phyloP scores from a whole-genome alignment of 345 rosid species.

The Salix viminalis region DNA sequence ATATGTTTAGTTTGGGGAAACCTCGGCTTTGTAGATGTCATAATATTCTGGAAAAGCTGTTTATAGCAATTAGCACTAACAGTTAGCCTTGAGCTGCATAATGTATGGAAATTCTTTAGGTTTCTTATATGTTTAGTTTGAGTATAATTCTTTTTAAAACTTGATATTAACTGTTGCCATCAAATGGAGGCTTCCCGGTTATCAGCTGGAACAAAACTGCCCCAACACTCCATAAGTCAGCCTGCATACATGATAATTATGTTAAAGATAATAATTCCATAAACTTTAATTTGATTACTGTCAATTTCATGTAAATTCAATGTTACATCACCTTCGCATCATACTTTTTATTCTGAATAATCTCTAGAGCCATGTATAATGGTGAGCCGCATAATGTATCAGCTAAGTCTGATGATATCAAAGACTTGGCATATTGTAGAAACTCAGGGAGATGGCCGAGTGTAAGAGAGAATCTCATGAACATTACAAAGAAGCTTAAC shows the following conservation, averaged over 20 bases:
- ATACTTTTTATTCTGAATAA: slow-evolving; percentile 67
- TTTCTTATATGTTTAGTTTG: not conserved
- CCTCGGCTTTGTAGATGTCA: slow-evolving; percentile 58
- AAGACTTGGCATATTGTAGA: slow-evolving; percentile 39
- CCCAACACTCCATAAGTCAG: slow-evolving; percentile 92
- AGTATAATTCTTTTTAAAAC: slow-evolving; percentile 24
- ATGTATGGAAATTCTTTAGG: not conserved
- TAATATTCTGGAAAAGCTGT: slow-evolving; percentile 75
- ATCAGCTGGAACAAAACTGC: slow-evolving; percentile 77
- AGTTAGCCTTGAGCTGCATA: slow-evolving; percentile 1
- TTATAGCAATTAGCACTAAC: slow-evolving; percentile 7
- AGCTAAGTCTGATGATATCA: slow-evolving; percentile 63
- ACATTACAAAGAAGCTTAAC: not conserved
- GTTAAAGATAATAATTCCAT: not conserved
- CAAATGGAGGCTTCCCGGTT: slow-evolving; percentile 77
- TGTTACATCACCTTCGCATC: slow-evolving; percentile 70
- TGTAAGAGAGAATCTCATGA: not conserved
- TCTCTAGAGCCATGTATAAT: slow-evolving; percentile 89
- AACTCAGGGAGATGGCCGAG: slow-evolving; percentile 8
- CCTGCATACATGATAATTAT: slow-evolving; percentile 38
- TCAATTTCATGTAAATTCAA: slow-evolving; percentile 1
- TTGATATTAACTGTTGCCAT: slow-evolving; percentile 67
- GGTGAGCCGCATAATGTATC: slow-evolving; percentile 82
- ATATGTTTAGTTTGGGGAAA: slow-evolving; percentile 40
- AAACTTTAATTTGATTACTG: not conserved